Evolutionary conservation across 192 early-diverging fungal genomes (phyloP).

Genomic region (Funneliformis mosseae): DNA sequence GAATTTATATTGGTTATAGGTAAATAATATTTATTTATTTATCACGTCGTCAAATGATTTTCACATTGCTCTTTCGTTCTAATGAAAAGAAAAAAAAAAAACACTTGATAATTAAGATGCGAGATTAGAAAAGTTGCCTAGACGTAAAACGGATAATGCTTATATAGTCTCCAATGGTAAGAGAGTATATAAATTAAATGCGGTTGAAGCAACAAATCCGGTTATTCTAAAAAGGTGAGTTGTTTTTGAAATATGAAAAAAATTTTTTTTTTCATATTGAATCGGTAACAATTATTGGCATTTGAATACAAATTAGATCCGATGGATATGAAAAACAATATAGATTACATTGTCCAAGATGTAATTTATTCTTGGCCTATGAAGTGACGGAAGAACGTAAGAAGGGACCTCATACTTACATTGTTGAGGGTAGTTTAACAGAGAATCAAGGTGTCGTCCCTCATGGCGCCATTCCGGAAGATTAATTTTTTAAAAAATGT

Average conservation of each 20-base stretch:
- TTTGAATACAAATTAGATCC: neutral
- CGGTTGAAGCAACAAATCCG: conserved; percentile 39
- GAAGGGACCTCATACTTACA: conserved; percentile 56
- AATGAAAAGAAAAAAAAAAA: neutral
- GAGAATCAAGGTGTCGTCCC: conserved; percentile 55
- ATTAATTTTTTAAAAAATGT: neutral
- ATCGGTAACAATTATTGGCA: neutral
- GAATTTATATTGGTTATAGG: conserved; percentile 65
- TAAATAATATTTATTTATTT: conserved; percentile 25
- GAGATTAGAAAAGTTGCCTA: conserved; percentile 47
- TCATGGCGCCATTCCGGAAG: conserved; percentile 29
- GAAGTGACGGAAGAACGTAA: conserved; percentile 54
- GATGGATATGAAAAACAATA: conserved; percentile 43
- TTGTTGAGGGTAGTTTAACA: conserved; percentile 57
- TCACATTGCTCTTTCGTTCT: neutral
- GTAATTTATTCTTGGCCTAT: conserved; percentile 56
- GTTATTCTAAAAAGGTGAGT: conserved; percentile 26
- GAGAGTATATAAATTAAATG: conserved; percentile 59
- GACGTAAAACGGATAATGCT: conserved; percentile 53
- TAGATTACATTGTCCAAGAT: conserved; percentile 44
- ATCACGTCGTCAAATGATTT: neutral
- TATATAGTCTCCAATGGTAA: conserved; percentile 51
- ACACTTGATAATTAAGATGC: conserved; percentile 6
- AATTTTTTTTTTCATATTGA: neutral
- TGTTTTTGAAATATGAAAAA: neutral